Evolutionary conservation across 1,284 basidiomycete genomes (phyloP), one percentile per base, ranked within the genome.

Genomic region (Sanghuangporus baumii): DNA sequence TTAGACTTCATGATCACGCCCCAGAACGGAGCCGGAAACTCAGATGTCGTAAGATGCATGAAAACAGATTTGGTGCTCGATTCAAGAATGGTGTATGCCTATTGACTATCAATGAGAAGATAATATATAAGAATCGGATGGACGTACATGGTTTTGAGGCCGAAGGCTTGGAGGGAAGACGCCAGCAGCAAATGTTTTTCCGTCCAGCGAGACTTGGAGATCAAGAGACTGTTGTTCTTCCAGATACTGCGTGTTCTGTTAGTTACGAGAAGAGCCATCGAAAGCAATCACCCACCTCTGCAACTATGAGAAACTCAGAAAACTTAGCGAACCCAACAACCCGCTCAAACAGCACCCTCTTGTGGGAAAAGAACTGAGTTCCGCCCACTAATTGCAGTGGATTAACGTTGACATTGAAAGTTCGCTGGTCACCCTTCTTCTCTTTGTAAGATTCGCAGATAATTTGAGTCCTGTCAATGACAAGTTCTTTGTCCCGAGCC

Each of bases 241-340:
- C 34, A 86, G 75, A 65, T 89, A 83, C 89, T 93, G 69, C 62
- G 55, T 66, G 18, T 70, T 56, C 34, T 60, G 12, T 66, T 14
- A 61, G 23, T 12, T 6, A 62, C 55, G 46, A 23, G 18, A 34
- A 5, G 16, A 2, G 6, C 8, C 7, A 31, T 37, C 9, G 16
- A 11, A 36, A 37, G 36, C 8, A n/a, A 31, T 31, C 23, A 71
- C 83, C 59, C 55, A 97, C 91, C 81, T 96, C 88, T 14, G 96
- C 96, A 23, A 98, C 95, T 47, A 98, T 86, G 70, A 98, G 80
- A 73, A 90, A 99, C 77, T 98, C 93, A 3, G 93, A 93, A 75
- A 99, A 99, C 72, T 95, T 96, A 0, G 97, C 90, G 77, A 96
- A 98, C 2, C 96, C 96, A 66, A 96, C 92, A 60, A 98, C 87